Percentiles rank a stretch among this genome's conserved stretches.
Evolutionary conservation across 441 rosid genomes (phyloP).

Genomic region (Eutrema salsugineum): DNA sequence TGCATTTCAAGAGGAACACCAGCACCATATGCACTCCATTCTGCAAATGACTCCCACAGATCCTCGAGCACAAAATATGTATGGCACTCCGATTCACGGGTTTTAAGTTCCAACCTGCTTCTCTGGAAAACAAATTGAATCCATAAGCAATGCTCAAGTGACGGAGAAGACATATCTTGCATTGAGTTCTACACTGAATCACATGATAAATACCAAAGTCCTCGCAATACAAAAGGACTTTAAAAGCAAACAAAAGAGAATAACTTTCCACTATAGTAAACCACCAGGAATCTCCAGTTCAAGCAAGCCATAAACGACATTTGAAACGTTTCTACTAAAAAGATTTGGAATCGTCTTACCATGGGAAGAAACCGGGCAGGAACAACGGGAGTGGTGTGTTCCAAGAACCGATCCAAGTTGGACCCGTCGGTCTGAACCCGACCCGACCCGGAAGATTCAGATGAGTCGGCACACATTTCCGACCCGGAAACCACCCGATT

Average conservation of each 20-base stretch:
- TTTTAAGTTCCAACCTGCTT: slow-evolving; percentile 20
- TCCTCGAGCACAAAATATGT: slow-evolving; percentile 27
- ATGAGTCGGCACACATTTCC: slow-evolving; percentile 38
- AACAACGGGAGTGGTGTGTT: slow-evolving; percentile 69
- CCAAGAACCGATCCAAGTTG: slow-evolving; percentile 93
- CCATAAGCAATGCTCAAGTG: neutral
- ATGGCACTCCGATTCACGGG: slow-evolving; percentile 18
- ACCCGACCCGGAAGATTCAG: slow-evolving; percentile 38
- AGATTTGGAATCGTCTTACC: slow-evolving; percentile 35
- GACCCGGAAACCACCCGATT: slow-evolving; percentile 24
- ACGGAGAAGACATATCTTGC: neutral
- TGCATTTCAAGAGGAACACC: slow-evolving; percentile 32
- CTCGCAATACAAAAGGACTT: neutral
- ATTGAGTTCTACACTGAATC: neutral
- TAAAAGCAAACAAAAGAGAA: neutral
- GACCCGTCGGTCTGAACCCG: slow-evolving; percentile 33
- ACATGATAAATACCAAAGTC: neutral
- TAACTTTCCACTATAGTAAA: neutral
- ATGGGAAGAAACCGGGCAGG: slow-evolving; percentile 53
- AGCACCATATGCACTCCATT: slow-evolving; percentile 40
- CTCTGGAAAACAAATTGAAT: slow-evolving; percentile 15
- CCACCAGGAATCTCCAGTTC: neutral
- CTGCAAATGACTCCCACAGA: slow-evolving; percentile 34
- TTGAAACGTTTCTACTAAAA: neutral
- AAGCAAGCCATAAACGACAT: neutral